A percentile compares a stretch with the other conserved stretches of the same genome.
These are phyloP conservation scores for Fusarium papillatum DNA, from an alignment of 2,329 filamentous ascomycete species.

Conservation along the genomic window DNA sequence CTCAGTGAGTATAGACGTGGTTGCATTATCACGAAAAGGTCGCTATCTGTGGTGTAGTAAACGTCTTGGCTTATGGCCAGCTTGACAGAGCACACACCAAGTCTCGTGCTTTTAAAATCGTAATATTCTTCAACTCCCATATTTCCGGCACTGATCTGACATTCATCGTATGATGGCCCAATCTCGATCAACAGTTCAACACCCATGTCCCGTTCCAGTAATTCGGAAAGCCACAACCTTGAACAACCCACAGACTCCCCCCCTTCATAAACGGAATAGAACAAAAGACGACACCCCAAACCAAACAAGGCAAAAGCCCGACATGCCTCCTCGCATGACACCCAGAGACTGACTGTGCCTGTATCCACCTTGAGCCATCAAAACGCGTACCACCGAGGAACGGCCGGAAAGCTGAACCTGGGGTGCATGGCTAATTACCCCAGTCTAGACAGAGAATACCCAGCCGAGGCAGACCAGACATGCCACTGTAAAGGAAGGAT, in stretches of 20 bases:
- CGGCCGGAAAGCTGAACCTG: conserved; percentile 35
- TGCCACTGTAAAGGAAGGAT: background rate
- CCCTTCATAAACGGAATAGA: background rate
- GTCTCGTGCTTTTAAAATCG: background rate
- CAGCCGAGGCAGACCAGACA: conserved; percentile 12
- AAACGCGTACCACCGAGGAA: conserved; percentile 34
- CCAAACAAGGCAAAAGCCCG: conserved; percentile 20
- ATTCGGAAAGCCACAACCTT: background rate
- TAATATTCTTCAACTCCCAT: background rate
- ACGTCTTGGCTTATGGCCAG: background rate
- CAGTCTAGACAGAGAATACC: conserved; percentile 7
- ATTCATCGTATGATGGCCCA: background rate
- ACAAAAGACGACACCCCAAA: background rate
- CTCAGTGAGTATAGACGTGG: background rate
- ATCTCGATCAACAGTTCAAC: background rate
- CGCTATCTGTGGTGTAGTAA: background rate
- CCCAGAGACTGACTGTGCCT: background rate
- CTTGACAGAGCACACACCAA: background rate
- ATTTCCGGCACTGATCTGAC: background rate
- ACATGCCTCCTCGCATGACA: conserved; percentile 15
- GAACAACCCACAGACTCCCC: background rate
- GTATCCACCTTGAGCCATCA: conserved; percentile 31
- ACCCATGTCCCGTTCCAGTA: background rate
- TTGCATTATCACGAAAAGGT: background rate
- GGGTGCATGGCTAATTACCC: conserved; percentile 36